These are phyloP conservation scores for Corchorus capsularis DNA, from an alignment of 345 rosid genomes.

Conservation along the genomic window DNA sequence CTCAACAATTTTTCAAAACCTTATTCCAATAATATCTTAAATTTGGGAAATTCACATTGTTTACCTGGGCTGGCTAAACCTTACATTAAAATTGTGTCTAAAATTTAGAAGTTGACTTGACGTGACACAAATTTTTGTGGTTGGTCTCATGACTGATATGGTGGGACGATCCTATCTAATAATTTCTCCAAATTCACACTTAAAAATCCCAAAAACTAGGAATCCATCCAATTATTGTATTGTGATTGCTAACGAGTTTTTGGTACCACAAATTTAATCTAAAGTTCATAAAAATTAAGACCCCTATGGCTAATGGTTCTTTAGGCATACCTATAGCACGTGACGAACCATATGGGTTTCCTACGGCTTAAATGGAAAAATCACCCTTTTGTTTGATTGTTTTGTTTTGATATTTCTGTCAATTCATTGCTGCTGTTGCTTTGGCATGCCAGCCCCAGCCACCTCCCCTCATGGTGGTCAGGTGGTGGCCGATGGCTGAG, in stretches of 20 bases:
- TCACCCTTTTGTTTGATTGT: not conserved
- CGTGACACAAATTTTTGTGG: too few species aligned
- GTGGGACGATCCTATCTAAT: too few species aligned
- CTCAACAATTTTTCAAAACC: too few species aligned
- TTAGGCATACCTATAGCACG: not conserved
- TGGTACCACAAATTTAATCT: not conserved
- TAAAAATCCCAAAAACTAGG: too few species aligned
- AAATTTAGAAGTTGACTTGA: too few species aligned
- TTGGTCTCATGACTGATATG: too few species aligned
- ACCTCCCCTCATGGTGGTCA: not conserved
- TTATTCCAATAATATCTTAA: too few species aligned
- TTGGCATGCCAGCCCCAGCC: not conserved
- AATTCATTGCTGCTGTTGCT: not conserved
- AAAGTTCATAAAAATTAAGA: not conserved
- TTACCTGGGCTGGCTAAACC: too few species aligned
- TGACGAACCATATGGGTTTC: constrained; percentile 1
- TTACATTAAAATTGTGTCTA: too few species aligned
- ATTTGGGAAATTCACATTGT: too few species aligned
- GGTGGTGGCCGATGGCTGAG: not conserved
- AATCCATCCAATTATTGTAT: not conserved
- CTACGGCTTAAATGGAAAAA: not conserved
- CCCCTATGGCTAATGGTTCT: too few species aligned
- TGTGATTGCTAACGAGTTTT: not conserved
- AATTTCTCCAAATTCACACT: too few species aligned
- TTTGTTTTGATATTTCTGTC: not conserved